Base-by-base conservation (phyloP, 805 yeast genomes). In the Suhomyces faveliae region DNA sequence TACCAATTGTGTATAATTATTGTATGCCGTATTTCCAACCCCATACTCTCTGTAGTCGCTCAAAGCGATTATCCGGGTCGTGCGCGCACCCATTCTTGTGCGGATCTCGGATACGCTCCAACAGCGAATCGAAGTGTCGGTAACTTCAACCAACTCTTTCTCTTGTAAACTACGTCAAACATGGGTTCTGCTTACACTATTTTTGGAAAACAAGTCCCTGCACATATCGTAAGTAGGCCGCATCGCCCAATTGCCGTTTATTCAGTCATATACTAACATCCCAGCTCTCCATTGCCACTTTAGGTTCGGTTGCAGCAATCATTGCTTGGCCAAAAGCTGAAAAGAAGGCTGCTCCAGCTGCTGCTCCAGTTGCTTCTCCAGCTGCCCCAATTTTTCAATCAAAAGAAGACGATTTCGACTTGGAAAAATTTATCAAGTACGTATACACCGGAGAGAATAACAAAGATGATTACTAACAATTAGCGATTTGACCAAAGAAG, bases 151-250 rank as follows among this genome's bases (percentile, higher is more conserved):
- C 37, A 17, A 15, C 37, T 5, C 19, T 17, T 33, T 33, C 19
- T 15, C 37, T 33, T 3, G 10, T 11, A 15, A 39, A 23, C 21
- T n/a, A 39, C 40, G 22, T 21, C 27, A 42, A 33, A 8, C 38
- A 72, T 72, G 77, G 76, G 65, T 55, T 61, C 74, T 43, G 68
- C 74, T 51, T 72, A 72, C 52, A 69, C 72, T 42, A 66, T 72
- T 47, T 66, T 72, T 39, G 77, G 77, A 48, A 72, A 54, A 61
- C 74, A 72, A 62, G 77, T 72, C 51, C 76, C 73, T 49, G 64
- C 77, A 35, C 75, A 72, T 56, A 55, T 69, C 50, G 77, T 72
- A 71, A 19, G 77, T 70, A 37, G 13, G 13, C 10, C 20, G 21
- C 24, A 12, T 19, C 20, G 19, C n/a, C 19, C 35, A 24, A 12